Base-by-base conservation (phyloP, 1,284 basidiomycete species). In the Rhodotorula mucilaginosa region DNA sequence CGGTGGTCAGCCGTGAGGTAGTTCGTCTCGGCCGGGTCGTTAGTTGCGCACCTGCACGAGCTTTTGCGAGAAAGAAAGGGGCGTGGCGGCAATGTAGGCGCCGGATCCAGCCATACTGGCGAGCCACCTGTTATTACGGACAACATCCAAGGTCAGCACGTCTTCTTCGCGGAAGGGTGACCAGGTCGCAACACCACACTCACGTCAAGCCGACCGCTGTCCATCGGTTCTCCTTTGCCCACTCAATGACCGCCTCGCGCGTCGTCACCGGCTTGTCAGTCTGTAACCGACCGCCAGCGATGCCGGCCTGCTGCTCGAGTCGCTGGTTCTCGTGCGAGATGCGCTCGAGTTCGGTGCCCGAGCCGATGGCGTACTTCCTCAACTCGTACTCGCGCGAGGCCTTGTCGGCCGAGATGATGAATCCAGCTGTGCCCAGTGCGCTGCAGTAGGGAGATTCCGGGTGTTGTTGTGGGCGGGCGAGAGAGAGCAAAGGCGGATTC, bases 151-250 rank as follows among this genome's bases (percentile, higher is more conserved):
- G 39, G 39, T 44, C 39, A 44, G 46, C 29, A 10, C n/a, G 4
- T n/a, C 16, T 1, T 49, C 26, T 60, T 47, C 16, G 19, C 23
- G 23, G n/a, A 31, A 64, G 5, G 12, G n/a, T 13, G 51, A n/a
- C n/a, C 2, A 8, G 2, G 10, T n/a, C 51, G 26, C 18, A 18
- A 34, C 8, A 5, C 7, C 18, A 39, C 26, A 73, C 74, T 58
- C 64, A 76, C 73, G 73, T 68, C 39, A 67, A 63, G n/a, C 74
- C 70, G 34, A 76, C 71, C 13, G 69, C 71, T 2, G 69, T 68
- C 63, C 74, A 76, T 23, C 73, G 51, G 61, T 76, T 72, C 62
- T 69, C 63, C 63, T 74, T 76, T 4, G 68, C 69, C 71, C 73
- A 76, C 47, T 74, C 69, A 6, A 76, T 29, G 10, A 76, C 39